Percentiles rank a stretch among this genome's conserved stretches.
Evolutionary conservation across 495 filamentous ascomycete species (phyloP).

Genomic region (Lasiosphaeria hispida): DNA sequence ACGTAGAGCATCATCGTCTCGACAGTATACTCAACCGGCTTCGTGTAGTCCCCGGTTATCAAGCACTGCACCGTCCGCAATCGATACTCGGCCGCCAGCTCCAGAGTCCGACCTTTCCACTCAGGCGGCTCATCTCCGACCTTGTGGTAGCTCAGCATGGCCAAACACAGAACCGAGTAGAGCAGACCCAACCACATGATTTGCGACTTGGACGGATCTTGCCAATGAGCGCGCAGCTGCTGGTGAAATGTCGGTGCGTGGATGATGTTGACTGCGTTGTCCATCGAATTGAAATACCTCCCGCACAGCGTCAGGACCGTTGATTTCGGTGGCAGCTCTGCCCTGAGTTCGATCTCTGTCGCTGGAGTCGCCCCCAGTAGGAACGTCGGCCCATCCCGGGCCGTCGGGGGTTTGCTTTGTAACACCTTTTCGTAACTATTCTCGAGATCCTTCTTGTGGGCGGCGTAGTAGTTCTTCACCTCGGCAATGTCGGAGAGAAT

Average conservation of each 20-base stretch:
- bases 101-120: constrained; percentile 66
- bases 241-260: constrained; percentile 84
- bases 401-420: constrained; percentile 56
- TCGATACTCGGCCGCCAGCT: constrained; percentile 78
- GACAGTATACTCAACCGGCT: constrained; percentile 79
- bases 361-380: constrained; percentile 71
- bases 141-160: constrained; percentile 85
- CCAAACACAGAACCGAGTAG: constrained; percentile 83
- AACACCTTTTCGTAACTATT: constrained; percentile 62
- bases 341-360: constrained; percentile 70
- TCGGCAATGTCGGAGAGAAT: constrained; percentile 88
- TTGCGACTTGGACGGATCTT: constrained; percentile 72
- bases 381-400: constrained; percentile 63
- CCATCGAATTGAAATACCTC: constrained; percentile 63
- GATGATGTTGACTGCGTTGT: constrained; percentile 64
- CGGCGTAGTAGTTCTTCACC: constrained; percentile 82
- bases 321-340: constrained; percentile 74
- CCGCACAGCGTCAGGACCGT: constrained; percentile 77
- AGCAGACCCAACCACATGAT: constrained; percentile 88
- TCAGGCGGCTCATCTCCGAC: constrained; percentile 91
- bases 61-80: constrained; percentile 83
- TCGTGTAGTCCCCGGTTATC: constrained; percentile 83
- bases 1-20: constrained; percentile 86
- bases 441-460: constrained; percentile 56
- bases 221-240: constrained; percentile 86